These are phyloP conservation scores for Yarrowia hollandica DNA, from an alignment of 805 yeast species.

Conservation along the genomic window DNA sequence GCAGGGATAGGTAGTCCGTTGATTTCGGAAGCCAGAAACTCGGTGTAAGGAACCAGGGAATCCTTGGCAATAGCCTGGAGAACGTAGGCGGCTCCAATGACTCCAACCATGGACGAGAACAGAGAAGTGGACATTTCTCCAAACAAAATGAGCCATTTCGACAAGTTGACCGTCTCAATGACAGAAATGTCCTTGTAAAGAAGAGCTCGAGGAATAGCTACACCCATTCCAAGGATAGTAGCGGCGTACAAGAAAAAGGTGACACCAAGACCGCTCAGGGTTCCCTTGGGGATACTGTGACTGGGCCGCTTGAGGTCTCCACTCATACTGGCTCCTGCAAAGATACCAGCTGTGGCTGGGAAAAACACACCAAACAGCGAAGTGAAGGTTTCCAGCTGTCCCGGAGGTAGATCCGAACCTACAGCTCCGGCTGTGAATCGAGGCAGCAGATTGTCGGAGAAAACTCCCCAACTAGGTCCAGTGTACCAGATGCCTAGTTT, in stretches of 20 bases:
- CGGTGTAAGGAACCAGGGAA: conserved; percentile 77
- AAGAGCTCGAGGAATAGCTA: conserved; percentile 75
- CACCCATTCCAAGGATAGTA: conserved; percentile 81
- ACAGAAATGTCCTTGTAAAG: conserved; percentile 79
- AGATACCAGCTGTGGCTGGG: conserved; percentile 97
- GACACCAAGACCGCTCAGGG: conserved; percentile 74
- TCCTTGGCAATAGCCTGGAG: conserved; percentile 91
- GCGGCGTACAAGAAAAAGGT: conserved; percentile 74
- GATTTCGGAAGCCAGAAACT: conserved; percentile 58
- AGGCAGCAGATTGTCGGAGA: conserved; percentile 69
- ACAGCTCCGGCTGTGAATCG: conserved; percentile 88
- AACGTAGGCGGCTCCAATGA: conserved; percentile 92
- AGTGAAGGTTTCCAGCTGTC: conserved; percentile 67
- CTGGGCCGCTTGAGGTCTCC: conserved; percentile 89
- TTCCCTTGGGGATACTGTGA: conserved; percentile 89
- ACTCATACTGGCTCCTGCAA: conserved; percentile 99
- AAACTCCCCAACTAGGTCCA: conserved; percentile 71
- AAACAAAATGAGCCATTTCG: conserved; percentile 64
- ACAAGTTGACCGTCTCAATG: conserved; percentile 74
- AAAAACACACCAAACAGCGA: conserved; percentile 92
- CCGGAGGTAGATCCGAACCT: conserved; percentile 61
- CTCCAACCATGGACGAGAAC: conserved; percentile 91
- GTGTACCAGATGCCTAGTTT: conserved; percentile 50
- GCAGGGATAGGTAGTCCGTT: conserved; percentile 54
- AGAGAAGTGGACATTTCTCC: conserved; percentile 94